phyloP scores from a whole-genome alignment of 371 early-diverging fungal genomes.

The Capillidium rhysosporum region DNA sequence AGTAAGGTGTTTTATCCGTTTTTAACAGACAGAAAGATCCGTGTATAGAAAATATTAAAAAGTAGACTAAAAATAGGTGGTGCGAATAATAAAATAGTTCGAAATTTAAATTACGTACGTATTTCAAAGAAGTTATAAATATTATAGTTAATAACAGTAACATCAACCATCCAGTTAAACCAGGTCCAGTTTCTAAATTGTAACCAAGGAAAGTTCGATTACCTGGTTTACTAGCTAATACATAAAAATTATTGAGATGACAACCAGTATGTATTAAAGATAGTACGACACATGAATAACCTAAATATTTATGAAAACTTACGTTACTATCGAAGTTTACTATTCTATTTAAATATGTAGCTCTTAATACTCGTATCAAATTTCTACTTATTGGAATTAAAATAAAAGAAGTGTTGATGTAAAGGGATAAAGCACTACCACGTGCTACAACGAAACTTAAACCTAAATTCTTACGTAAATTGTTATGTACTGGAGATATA shows the following conservation, averaged over 20 bases:
- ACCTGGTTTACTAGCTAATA: conserved; percentile 11
- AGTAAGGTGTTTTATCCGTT: conserved; percentile 37
- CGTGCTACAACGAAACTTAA: conserved; percentile 25
- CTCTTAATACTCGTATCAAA: conserved; percentile 42
- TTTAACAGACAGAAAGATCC: conserved; percentile 71
- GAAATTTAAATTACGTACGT: conserved; percentile 38
- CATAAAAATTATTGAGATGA: conserved; percentile 56
- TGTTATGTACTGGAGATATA: too few species aligned
- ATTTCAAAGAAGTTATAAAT: conserved; percentile 37
- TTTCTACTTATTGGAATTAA: conserved; percentile 68
- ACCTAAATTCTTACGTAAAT: background rate
- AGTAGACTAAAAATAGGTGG: conserved; percentile 63
- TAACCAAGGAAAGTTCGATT: conserved; percentile 13
- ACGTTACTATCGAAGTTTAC: conserved; percentile 68
- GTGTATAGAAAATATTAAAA: conserved; percentile 55
- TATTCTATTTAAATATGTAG: conserved; percentile 43
- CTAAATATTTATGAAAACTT: conserved; percentile 60
- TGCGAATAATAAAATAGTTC: conserved; percentile 72
- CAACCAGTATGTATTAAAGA: conserved; percentile 39
- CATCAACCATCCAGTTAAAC: conserved; percentile 58
- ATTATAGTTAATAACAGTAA: conserved; percentile 42
- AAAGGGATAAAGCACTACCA: conserved; percentile 38
- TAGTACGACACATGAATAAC: conserved; percentile 53
- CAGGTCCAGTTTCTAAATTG: conserved; percentile 44
- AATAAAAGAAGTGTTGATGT: conserved; percentile 50